Base-by-base conservation (phyloP, 805 yeast species). In the Yamadazyma endophytica region DNA sequence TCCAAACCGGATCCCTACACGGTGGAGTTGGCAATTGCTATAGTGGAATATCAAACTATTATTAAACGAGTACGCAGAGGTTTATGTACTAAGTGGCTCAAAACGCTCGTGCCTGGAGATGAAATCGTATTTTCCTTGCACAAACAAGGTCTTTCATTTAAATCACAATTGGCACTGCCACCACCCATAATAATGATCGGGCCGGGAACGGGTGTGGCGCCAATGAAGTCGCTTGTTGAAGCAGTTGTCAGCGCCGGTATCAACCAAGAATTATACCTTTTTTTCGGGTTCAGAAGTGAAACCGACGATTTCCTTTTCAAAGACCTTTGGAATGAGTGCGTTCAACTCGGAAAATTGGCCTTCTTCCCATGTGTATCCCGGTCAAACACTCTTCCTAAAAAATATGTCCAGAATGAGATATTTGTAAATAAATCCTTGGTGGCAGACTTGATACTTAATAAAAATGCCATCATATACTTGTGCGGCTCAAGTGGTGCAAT, bases 181-280 rank as follows among this genome's bases (percentile, higher is more conserved):
- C 51, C 56, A 26, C 52, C 95, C 0, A 58, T 83, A 16, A 58
- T 92, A 3, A 64, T 90, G 73, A 69, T 90, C 4, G 82, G 90
- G 2, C 95, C 98, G 0, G 99, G 98, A 3, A 94, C 97, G 0
- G 99, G 99, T 2, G 67, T 92, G 8, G 98, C 99, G 0, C 98
- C 98, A 2, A 77, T 90, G 72, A 75, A 86, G 47, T 72, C 85
- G 1, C 48, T 89, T 24, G 68, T 90, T 9, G 74, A 74, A 25
- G 47, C 64, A 1, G 45, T 54, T 3, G 36, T 54, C 13, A 33
- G 35, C 5, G 20, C 31, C 3, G 24, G 30, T 17, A 45, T 44
- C 1, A 26, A 35, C 1, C 62, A 60, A 17, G 52, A 56, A 1
- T 47, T 82, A 24, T 58, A 69, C 25, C 54, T 90, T 17, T 85